Evolutionary conservation across 768 basidiomycete species (phyloP).

Genomic region (Suillus lakei): DNA sequence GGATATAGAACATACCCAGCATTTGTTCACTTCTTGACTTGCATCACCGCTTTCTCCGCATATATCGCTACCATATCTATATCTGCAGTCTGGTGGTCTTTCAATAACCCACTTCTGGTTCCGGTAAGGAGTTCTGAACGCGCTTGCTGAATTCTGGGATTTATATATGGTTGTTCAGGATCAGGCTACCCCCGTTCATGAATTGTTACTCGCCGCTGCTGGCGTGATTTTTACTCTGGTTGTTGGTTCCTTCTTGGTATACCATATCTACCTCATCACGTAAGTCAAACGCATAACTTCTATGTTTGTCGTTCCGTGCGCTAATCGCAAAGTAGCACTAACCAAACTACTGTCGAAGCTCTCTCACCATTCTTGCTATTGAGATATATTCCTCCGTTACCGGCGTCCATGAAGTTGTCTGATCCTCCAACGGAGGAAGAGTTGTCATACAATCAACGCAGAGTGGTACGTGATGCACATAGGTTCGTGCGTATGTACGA

Average conservation of each 20-base stretch:
- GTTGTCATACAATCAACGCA: slow-evolving; percentile 65
- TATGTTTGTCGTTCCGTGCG: not conserved
- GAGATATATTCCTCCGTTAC: slow-evolving; percentile 69
- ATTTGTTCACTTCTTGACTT: slow-evolving; percentile 78
- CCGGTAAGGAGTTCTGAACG: slow-evolving; percentile 47
- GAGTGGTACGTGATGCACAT: slow-evolving; percentile 68
- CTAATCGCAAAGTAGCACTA: slow-evolving; percentile 53
- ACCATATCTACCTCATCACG: slow-evolving; percentile 79
- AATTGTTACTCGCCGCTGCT: slow-evolving; percentile 63
- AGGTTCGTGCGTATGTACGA: slow-evolving; percentile 67
- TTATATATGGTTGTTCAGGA: slow-evolving; percentile 46
- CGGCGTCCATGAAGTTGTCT: slow-evolving; percentile 53
- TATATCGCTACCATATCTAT: slow-evolving; percentile 63
- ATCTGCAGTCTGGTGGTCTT: slow-evolving; percentile 64
- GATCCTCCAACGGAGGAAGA: slow-evolving; percentile 77
- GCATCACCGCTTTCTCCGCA: slow-evolving; percentile 61
- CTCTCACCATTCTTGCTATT: slow-evolving; percentile 78
- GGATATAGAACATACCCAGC: slow-evolving; percentile 85
- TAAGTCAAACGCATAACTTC: slow-evolving; percentile 40
- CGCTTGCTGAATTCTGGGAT: not conserved
- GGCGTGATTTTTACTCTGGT: slow-evolving; percentile 65
- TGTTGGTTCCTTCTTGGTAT: slow-evolving; percentile 76
- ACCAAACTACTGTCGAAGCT: slow-evolving; percentile 85
- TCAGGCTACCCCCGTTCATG: slow-evolving; percentile 70
- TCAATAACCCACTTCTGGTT: slow-evolving; percentile 62